Percentiles rank a stretch among this genome's conserved stretches.
phyloP scores from a whole-genome alignment of 805 yeast species.

The Saccharomycopsis capsularis region DNA sequence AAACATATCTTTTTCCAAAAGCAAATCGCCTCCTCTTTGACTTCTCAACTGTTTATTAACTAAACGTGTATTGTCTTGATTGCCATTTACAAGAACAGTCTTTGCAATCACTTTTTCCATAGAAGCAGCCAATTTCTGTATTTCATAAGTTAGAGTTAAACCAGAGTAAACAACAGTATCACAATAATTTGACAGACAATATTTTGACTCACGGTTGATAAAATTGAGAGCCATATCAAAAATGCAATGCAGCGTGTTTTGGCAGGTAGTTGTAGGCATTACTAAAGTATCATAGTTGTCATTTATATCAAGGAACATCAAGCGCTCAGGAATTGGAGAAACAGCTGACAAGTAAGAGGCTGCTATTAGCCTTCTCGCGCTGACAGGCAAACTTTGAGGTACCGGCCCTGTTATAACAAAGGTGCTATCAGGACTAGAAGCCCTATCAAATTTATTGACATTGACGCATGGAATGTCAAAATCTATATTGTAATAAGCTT shows the following conservation, averaged over 20 bases:
- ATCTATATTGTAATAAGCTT: background rate
- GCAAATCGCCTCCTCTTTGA: too few relatives aligned
- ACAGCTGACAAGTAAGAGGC: constrained; percentile 4
- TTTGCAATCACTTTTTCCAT: too few relatives aligned
- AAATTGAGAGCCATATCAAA: constrained; percentile 5
- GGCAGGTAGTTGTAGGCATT: constrained; percentile 1
- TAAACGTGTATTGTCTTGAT: too few relatives aligned
- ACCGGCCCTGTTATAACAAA: constrained; percentile 2
- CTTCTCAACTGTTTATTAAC: too few relatives aligned
- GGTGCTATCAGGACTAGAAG: too few relatives aligned
- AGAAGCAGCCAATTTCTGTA: too few relatives aligned
- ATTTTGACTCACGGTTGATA: constrained; percentile 1
- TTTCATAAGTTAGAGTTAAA: too few relatives aligned
- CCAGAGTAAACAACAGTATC: background rate
- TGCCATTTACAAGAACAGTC: too few relatives aligned
- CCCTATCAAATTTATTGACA: background rate
- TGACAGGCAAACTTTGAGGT: background rate
- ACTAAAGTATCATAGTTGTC: background rate
- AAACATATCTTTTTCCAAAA: too few relatives aligned
- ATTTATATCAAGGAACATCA: constrained; percentile 3
- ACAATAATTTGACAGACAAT: background rate
- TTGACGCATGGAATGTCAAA: background rate
- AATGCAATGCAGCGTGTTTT: background rate
- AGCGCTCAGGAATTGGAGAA: constrained; percentile 1
- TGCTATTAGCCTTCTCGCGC: constrained; percentile 8